phyloP scores from a whole-genome alignment of 495 filamentous ascomycete genomes.

The Penicillium tannophilum region DNA sequence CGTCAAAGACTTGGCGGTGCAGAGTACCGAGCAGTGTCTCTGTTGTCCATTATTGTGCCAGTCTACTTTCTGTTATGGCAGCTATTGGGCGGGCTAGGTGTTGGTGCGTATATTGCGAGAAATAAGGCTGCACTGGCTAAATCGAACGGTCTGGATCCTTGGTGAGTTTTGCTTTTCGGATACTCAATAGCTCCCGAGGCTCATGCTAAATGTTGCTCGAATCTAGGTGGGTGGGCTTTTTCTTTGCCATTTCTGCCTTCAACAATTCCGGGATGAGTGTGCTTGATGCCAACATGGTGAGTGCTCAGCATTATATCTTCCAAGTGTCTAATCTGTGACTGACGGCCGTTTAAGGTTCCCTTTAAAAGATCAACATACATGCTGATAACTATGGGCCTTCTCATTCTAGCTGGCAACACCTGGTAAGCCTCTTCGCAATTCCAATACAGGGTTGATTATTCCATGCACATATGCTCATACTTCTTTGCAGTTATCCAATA shows the following conservation, averaged over 20 bases:
- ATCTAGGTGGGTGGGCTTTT: neutral
- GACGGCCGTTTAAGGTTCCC: neutral
- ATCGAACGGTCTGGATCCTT: slow-evolving; percentile 52
- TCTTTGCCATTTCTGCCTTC: neutral
- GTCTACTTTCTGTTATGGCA: slow-evolving; percentile 75
- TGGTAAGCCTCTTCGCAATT: neutral
- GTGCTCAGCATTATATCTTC: neutral
- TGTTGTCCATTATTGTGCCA: slow-evolving; percentile 71
- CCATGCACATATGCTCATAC: neutral
- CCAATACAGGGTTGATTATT: neutral
- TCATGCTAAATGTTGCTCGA: neutral
- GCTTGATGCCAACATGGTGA: neutral
- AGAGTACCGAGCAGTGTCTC: slow-evolving; percentile 74
- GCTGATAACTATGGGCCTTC: neutral
- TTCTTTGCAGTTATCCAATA: slow-evolving; percentile 25
- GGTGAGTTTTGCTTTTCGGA: neutral
- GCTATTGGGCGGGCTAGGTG: slow-evolving; percentile 66
- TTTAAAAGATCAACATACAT: neutral
- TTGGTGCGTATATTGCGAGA: slow-evolving; percentile 70
- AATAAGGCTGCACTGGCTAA: slow-evolving; percentile 58
- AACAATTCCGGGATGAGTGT: neutral
- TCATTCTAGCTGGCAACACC: neutral
- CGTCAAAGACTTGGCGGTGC: slow-evolving; percentile 73
- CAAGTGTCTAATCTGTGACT: neutral
- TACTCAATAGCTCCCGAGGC: neutral